These are phyloP conservation scores for Tilletia caries DNA, from an alignment of 1,284 basidiomycete genomes.

Conservation along the genomic window DNA sequence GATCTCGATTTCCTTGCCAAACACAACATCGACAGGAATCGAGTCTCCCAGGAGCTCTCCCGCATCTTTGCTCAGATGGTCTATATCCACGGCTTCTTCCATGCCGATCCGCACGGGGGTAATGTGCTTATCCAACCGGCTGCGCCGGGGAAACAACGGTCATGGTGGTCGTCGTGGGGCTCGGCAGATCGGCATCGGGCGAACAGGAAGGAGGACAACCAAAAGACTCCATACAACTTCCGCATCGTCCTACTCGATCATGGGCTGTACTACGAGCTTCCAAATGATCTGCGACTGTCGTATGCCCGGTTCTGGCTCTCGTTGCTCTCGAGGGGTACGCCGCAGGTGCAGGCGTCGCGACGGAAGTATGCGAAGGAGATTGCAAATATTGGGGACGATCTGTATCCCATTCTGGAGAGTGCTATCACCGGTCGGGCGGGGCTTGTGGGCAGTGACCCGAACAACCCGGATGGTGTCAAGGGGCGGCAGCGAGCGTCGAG, in stretches of 20 bases:
- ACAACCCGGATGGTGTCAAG: conserved; percentile 47
- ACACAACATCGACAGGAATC: conserved; percentile 86
- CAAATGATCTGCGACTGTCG: conserved; percentile 44
- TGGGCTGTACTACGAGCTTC: conserved; percentile 53
- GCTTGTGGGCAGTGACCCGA: conserved; percentile 48
- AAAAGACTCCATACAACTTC: conserved; percentile 44
- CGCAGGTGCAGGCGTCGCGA: conserved; percentile 39
- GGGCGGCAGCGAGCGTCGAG: conserved; percentile 36
- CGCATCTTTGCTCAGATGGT: conserved; percentile 91
- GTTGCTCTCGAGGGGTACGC: conserved; percentile 43
- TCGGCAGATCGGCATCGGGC: background rate
- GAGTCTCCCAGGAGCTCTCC: conserved; percentile 73
- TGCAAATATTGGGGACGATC: conserved; percentile 50
- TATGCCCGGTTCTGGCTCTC: conserved; percentile 53
- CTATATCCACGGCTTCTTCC: conserved; percentile 76
- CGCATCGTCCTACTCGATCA: conserved; percentile 52
- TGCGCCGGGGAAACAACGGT: background rate
- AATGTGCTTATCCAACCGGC: conserved; percentile 74
- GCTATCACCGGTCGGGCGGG: conserved; percentile 51
- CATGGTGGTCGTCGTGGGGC: conserved; percentile 5
- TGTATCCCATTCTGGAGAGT: conserved; percentile 51
- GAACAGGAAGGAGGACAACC: background rate
- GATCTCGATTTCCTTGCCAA: conserved; percentile 79
- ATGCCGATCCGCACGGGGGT: conserved; percentile 59
- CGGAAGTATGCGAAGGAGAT: conserved; percentile 47